Percentiles rank a stretch among this genome's conserved stretches.
These are phyloP conservation scores for Penicillium freii DNA, from an alignment of 2,329 filamentous ascomycete genomes.

Conservation along the genomic window DNA sequence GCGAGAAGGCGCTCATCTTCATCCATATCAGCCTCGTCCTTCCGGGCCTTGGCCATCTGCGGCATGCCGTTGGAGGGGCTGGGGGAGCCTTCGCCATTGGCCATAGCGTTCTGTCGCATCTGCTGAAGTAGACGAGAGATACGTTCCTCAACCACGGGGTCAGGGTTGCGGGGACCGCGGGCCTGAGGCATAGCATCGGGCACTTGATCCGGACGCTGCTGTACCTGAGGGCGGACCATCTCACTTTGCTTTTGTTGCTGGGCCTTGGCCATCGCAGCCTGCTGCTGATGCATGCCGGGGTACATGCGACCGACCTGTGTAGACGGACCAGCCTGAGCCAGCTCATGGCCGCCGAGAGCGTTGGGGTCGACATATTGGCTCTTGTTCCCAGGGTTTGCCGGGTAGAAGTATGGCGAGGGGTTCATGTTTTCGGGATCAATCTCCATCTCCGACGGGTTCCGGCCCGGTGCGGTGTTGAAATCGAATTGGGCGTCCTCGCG, in stretches of 20 bases:
- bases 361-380: constrained; percentile 70
- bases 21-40: constrained; percentile 98
- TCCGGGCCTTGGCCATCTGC: constrained; percentile 72
- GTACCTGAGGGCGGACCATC: constrained; percentile 57
- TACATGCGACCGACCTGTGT: constrained; percentile 71
- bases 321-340: constrained; percentile 51
- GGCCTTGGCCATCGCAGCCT: constrained; percentile 73
- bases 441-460: constrained; percentile 58
- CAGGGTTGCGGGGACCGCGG: constrained; percentile 47
- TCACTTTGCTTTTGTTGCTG: constrained; percentile 64
- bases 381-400: constrained; percentile 40
- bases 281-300: constrained; percentile 90
- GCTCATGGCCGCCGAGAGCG: constrained; percentile 64
- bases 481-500: constrained; percentile 55
- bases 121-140: constrained; percentile 90
- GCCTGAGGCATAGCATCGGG: constrained; percentile 27
- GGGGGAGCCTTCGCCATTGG: constrained; percentile 50
- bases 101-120: constrained; percentile 74
- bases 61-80: constrained; percentile 48
- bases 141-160: constrained; percentile 82
- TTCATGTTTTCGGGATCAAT: constrained; percentile 68
- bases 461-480: constrained; percentile 64
- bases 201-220: constrained; percentile 36
- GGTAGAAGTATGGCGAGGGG: constrained; percentile 65
- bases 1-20: constrained; percentile 90